phyloP scores from a whole-genome alignment of 2,329 filamentous ascomycete genomes.

The Sporothrix globosa region DNA sequence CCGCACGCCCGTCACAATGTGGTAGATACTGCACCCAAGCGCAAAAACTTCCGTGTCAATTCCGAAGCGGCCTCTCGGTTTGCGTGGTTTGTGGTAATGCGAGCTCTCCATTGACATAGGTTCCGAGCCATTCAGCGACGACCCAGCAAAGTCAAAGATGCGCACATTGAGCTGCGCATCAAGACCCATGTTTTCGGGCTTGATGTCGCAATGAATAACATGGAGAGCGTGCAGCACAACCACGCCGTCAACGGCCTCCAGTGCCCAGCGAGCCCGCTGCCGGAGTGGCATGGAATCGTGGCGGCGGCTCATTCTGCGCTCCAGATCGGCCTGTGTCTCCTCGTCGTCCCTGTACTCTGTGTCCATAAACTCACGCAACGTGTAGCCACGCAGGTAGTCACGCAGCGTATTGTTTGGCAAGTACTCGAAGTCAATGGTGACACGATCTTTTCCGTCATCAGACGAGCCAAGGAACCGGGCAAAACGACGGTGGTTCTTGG shows the following conservation, averaged over 20 bases:
- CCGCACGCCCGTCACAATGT: constrained; percentile 19
- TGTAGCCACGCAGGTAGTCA: too few relatives aligned
- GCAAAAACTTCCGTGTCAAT: constrained; percentile 23
- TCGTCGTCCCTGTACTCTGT: too few relatives aligned
- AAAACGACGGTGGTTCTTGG: too few relatives aligned
- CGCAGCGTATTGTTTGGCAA: neutral
- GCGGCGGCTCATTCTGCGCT: neutral
- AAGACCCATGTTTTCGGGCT: constrained; percentile 27
- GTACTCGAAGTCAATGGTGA: too few relatives aligned
- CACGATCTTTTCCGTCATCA: too few relatives aligned
- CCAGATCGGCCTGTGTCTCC: neutral
- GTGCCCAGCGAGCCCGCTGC: constrained; percentile 15
- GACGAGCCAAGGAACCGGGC: too few relatives aligned
- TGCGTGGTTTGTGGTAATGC: constrained; percentile 14
- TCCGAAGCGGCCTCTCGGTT: neutral
- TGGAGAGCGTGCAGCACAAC: constrained; percentile 13
- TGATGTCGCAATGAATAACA: constrained; percentile 30
- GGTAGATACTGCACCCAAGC: constrained; percentile 23
- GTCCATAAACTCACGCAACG: too few relatives aligned
- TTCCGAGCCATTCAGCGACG: too few relatives aligned
- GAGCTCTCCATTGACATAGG: constrained; percentile 15
- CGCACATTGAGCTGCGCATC: constrained; percentile 15
- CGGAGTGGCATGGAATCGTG: neutral
- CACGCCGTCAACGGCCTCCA: constrained; percentile 25
- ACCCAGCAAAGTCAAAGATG: constrained; percentile 27